phyloP scores from a whole-genome alignment of 2,329 filamentous ascomycete genomes.

The Fusarium irregulare region DNA sequence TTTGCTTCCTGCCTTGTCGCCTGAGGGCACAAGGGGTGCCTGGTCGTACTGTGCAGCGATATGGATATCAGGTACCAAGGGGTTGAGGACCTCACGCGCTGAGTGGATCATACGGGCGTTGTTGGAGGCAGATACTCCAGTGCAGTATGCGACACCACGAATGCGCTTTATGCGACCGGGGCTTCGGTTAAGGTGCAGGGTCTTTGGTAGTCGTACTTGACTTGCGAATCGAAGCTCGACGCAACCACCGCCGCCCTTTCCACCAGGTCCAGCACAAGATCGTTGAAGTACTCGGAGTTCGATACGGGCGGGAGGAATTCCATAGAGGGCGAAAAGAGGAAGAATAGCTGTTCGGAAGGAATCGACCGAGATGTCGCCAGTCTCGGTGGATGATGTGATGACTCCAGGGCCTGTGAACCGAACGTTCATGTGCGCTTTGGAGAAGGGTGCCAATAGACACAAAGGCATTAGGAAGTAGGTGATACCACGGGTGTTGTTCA shows the following conservation, averaged over 20 bases:
- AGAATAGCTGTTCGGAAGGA: slow-evolving; percentile 93
- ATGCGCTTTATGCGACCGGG: slow-evolving; percentile 89
- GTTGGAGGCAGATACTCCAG: slow-evolving; percentile 90
- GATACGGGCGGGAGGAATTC: slow-evolving; percentile 81
- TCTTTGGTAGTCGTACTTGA: slow-evolving; percentile 93
- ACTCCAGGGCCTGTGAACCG: slow-evolving; percentile 91
- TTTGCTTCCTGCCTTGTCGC: slow-evolving; percentile 66
- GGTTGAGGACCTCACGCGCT: slow-evolving; percentile 87
- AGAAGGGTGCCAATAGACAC: slow-evolving; percentile 91
- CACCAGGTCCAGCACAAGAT: slow-evolving; percentile 80
- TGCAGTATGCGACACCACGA: slow-evolving; percentile 91
- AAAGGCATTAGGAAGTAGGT: slow-evolving; percentile 93
- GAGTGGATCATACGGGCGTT: slow-evolving; percentile 96
- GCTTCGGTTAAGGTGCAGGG: slow-evolving; percentile 84
- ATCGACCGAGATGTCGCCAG: slow-evolving; percentile 90
- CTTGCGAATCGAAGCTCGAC: slow-evolving; percentile 95
- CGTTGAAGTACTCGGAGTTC: slow-evolving; percentile 85
- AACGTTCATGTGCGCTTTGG: slow-evolving; percentile 90
- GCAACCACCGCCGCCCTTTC: slow-evolving; percentile 85
- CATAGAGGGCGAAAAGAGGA: slow-evolving; percentile 89
- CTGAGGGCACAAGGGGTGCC: slow-evolving; percentile 65
- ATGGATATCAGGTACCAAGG: slow-evolving; percentile 88
- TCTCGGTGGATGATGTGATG: slow-evolving; percentile 86
- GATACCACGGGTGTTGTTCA: slow-evolving; percentile 80
- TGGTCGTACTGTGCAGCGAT: slow-evolving; percentile 84